Base-by-base conservation (phyloP, 148 eudicot species). In the Euryodendron excelsum region DNA sequence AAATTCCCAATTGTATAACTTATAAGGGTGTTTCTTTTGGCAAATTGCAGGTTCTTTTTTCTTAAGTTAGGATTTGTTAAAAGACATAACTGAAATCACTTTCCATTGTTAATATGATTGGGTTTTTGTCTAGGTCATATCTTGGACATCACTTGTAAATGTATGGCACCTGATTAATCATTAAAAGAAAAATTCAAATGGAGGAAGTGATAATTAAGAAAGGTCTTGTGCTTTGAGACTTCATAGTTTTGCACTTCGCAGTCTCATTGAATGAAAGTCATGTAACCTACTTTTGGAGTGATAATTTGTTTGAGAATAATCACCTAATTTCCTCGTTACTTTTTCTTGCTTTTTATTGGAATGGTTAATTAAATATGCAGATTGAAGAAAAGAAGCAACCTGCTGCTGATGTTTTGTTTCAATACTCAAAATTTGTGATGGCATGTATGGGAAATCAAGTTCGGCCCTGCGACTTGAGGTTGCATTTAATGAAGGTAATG, bases 401-500 rank as follows among this genome's bases (percentile, higher is more conserved):
- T 72, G 98, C 98, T 56, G 93, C 91, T 31, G 98, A 94, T 87
- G 94, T 94, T 58, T 34, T 92, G 87, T 89, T 87, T 45, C 87
- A 89, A 18, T 94, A 94, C 72, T 94, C 98, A 25, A 88, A 85
- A 75, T 90, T 94, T 80, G 94, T 82, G 7, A 64, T 92, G 72
- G 90, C 93, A 0, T 91, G 95, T 77, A 85, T 92, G 61, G 97
- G 98, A 17, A 88, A 86, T 83, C 92, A 88, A 73, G 93, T 83
- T 84, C 93, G 95, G 55, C 95, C 98, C 64, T 91, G 92, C 56
- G 93, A 92, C 83, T 77, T 94, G 82, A 87, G 97, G 80, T 75
- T 91, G 89, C 97, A 94, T 86, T 88, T 94, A 60, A 88, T 94
- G 95, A 94, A 92, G 97, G 97, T 92, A 84, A n/a, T 27, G 45